Percentiles rank a stretch among this genome's conserved stretches.
Conservation (phyloP, 306 rosid genomes). For the Cercis canadensis region DNA sequence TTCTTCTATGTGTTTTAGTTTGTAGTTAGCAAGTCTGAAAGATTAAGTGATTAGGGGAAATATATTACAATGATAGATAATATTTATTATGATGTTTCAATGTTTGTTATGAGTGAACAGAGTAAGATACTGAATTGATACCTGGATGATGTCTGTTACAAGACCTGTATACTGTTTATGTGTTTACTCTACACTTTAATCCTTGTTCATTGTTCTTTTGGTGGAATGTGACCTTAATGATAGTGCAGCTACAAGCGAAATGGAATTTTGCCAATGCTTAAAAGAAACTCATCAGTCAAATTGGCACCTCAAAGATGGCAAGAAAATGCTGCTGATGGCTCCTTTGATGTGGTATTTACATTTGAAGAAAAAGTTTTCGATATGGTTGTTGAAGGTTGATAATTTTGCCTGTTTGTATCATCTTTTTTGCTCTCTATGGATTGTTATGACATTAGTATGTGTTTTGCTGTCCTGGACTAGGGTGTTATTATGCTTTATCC, state of each 20-base stretch:
- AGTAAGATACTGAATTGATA: slow-evolving; percentile 6
- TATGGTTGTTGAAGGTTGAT: slow-evolving; percentile 90
- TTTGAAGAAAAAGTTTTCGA: slow-evolving; percentile 96
- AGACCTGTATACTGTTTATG: slow-evolving; percentile 6
- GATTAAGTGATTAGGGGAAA: not conserved
- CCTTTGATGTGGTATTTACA: slow-evolving; percentile 77
- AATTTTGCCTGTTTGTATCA: slow-evolving; percentile 13
- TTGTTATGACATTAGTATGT: not conserved
- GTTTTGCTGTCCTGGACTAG: not conserved
- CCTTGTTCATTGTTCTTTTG: slow-evolving; percentile 15
- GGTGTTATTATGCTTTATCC: not conserved
- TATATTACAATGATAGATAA: not conserved
- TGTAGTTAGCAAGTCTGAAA: not conserved
- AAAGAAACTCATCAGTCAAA: slow-evolving; percentile 73
- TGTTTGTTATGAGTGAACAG: not conserved
- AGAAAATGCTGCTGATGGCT: slow-evolving; percentile 87
- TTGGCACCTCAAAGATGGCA: slow-evolving; percentile 97
- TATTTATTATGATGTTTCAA: not conserved
- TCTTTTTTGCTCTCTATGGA: slow-evolving; percentile 8
- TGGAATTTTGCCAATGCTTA: slow-evolving; percentile 93
- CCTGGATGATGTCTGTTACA: not conserved
- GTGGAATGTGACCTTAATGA: slow-evolving; percentile 48
- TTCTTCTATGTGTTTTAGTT: not conserved
- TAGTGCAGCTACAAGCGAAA: slow-evolving; percentile 76
- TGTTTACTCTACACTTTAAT: slow-evolving; percentile 10